Conservation (phyloP, 352 stramenopile genomes). For the Globisporangium heterothallicum region DNA sequence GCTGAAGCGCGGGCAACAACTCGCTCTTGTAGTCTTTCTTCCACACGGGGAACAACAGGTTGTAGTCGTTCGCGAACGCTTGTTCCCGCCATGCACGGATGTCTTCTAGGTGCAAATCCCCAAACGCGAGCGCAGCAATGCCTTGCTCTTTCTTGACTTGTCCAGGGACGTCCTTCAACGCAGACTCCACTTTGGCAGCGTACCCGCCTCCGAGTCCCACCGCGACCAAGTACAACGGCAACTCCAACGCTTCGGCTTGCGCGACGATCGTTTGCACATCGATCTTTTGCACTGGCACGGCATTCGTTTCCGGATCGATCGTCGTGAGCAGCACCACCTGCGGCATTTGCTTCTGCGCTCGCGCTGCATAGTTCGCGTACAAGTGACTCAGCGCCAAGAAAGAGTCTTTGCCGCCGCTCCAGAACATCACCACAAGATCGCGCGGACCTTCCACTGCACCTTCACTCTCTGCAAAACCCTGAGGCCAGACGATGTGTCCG, state of each 20-base stretch:
- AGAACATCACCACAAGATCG: slow-evolving; percentile 81
- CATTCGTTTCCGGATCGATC: slow-evolving; percentile 67
- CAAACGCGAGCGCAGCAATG: slow-evolving; percentile 68
- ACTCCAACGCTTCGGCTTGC: slow-evolving; percentile 66
- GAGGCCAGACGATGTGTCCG: slow-evolving; percentile 28
- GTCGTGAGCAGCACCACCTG: slow-evolving; percentile 82
- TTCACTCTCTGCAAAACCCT: slow-evolving; percentile 8
- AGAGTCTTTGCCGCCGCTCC: slow-evolving; percentile 88
- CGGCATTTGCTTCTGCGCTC: slow-evolving; percentile 27
- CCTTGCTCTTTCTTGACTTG: slow-evolving; percentile 11
- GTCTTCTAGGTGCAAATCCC: slow-evolving; percentile 86
- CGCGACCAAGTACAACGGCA: slow-evolving; percentile 73
- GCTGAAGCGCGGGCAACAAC: slow-evolving; percentile 61
- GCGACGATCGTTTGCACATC: slow-evolving; percentile 55
- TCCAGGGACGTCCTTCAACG: slow-evolving; percentile 24
- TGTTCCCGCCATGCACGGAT: slow-evolving; percentile 79
- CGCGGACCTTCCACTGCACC: slow-evolving; percentile 4
- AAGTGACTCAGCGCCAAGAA: slow-evolving; percentile 64
- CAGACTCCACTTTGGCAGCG: slow-evolving; percentile 20
- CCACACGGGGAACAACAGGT: slow-evolving; percentile 77
- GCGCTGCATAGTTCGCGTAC: slow-evolving; percentile 26
- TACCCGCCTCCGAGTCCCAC: slow-evolving; percentile 37
- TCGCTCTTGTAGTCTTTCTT: slow-evolving; percentile 49
- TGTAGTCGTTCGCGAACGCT: slow-evolving; percentile 42
- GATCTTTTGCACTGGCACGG: slow-evolving; percentile 85